Base-by-base conservation (phyloP, 208 protist species). In the Histomonas meleagridis region DNA sequence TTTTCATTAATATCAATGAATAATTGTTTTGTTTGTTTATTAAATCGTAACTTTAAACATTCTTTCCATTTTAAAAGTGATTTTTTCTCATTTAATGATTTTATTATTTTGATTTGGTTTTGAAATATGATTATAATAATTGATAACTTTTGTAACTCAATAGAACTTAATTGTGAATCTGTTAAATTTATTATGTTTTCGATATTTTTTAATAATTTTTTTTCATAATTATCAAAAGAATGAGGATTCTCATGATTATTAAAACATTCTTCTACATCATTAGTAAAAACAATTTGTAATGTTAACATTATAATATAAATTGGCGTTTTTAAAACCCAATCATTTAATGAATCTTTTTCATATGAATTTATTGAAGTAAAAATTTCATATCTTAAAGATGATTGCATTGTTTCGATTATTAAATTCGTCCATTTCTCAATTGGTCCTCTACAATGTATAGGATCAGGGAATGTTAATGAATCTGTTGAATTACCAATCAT, bases 181-280 rank as follows among this genome's bases (percentile, higher is more conserved):
- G 32, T 55, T 18, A 23, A 32, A 28, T 86, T 51, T 18, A 16
- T 55, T 35, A 86, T n/a, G 55, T 86, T 46, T 57, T 14, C 46
- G 14, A 86, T n/a, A 16, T 48, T 86, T 86, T 86, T 12, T 21
- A 32, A 38, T 2, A 86, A 16, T 35, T 26, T 12, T 28, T 43
- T 32, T 55, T 86, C 76, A 46, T 86, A 86, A 46, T 86, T 86
- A 21, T 40, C 23, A 21, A 86, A 86, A 0, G 76, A 40, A 3
- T 43, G 43, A 32, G 76, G 0, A 49, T 86, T 86, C 9, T 86
- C 76, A 10, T 57, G 16, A 55, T 86, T 86, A 0, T 18, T 46
- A 49, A 86, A 86, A 55, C 76, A 86, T 55, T 86, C 76, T 55
- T 86, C 76, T 35, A 86, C 55, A n/a, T 86, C 76, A 2, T 14